These are phyloP conservation scores for Naganishia friedmannii DNA, from an alignment of 768 basidiomycete genomes.

Conservation along the genomic window DNA sequence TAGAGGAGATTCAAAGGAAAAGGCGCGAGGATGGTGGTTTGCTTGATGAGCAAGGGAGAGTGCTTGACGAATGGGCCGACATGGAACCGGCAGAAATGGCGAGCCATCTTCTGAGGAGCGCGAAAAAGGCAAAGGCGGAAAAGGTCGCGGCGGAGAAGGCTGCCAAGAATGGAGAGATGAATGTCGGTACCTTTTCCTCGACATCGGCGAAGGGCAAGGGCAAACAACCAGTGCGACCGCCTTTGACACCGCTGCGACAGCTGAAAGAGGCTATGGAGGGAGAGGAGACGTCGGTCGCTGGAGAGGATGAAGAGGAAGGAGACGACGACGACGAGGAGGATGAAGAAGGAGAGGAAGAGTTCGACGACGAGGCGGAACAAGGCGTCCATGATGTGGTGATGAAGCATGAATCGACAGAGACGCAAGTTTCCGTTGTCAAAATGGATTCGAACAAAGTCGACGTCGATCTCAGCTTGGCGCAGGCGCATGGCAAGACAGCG, in stretches of 20 bases:
- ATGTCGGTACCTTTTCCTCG: background rate
- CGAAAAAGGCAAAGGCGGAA: conserved; percentile 24
- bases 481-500: background rate
- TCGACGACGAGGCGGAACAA: conserved; percentile 23
- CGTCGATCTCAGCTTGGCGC: background rate
- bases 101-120: conserved; percentile 16
- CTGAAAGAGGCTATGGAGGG: background rate
- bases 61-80: conserved; percentile 15
- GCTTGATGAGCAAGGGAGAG: conserved; percentile 12
- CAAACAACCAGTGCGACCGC: background rate
- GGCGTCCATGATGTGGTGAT: background rate
- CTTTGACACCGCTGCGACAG: conserved; percentile 12
- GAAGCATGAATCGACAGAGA: background rate
- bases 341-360: conserved; percentile 38
- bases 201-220: background rate
- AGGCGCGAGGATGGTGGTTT: conserved; percentile 22
- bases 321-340: background rate
- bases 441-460: background rate
- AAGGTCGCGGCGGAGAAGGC: conserved; percentile 15
- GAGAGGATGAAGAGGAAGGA: background rate
- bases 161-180: background rate
- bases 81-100: conserved; percentile 19
- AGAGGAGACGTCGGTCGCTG: conserved; percentile 3
- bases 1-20: conserved; percentile 27
- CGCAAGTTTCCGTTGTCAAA: background rate